Conservation (phyloP, 148 eudicot genomes). For the Chenopodium suecicum region DNA sequence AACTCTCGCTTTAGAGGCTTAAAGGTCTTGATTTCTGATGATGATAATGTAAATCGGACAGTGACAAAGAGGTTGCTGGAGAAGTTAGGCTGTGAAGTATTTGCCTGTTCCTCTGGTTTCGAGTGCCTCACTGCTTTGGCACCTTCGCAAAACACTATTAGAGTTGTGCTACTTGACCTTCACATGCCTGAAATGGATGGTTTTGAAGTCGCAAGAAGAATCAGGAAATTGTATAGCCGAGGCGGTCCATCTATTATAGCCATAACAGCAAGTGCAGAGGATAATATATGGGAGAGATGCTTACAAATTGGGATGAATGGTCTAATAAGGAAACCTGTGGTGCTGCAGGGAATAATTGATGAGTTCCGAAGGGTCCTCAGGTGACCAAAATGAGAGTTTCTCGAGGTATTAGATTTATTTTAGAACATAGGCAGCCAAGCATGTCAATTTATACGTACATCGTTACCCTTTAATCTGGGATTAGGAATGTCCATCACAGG, state of each 20-base stretch:
- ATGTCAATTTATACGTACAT: background rate
- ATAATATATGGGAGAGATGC: conserved; percentile 62
- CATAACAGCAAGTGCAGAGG: conserved; percentile 72
- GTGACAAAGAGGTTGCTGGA: conserved; percentile 71
- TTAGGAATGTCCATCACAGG: background rate
- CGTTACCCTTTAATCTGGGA: background rate
- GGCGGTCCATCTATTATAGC: conserved; percentile 61
- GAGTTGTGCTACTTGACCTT: conserved; percentile 61
- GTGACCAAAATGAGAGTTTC: conserved; percentile 5
- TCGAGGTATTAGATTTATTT: background rate
- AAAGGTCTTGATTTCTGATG: conserved; percentile 58
- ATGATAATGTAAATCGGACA: conserved; percentile 61
- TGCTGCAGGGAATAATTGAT: conserved; percentile 59
- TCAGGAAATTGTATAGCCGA: conserved; percentile 49
- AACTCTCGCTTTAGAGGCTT: conserved; percentile 46
- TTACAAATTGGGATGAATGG: conserved; percentile 66
- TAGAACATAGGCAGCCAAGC: background rate
- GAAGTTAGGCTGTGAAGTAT: conserved; percentile 65
- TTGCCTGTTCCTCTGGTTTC: conserved; percentile 55
- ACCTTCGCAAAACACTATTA: conserved; percentile 32
- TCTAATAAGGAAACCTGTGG: conserved; percentile 68
- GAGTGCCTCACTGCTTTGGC: conserved; percentile 62
- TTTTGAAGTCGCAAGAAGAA: conserved; percentile 63
- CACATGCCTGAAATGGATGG: conserved; percentile 86
- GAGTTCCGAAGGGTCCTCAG: conserved; percentile 57